A percentile compares a stretch with the other conserved stretches of the same genome.
Evolutionary conservation across 2,329 filamentous ascomycete genomes (phyloP).

Genomic region (Exophiala bonariae): DNA sequence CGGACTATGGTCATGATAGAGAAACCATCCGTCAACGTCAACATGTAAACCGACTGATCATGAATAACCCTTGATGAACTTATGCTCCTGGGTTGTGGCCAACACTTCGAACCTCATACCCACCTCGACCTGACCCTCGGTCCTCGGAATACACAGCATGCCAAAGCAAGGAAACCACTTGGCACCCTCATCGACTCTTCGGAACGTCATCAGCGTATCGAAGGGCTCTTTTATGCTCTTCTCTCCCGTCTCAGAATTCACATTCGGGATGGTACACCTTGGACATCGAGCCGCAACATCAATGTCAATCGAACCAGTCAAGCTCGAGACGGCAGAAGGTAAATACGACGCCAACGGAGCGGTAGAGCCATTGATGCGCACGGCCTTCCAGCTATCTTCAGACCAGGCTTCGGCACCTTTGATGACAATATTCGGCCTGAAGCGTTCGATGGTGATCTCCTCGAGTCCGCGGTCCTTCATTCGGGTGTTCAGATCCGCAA

Average conservation of each 20-base stretch:
- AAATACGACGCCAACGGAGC: constrained; percentile 16
- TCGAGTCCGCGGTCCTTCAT: constrained; percentile 44
- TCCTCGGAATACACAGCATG: constrained; percentile 62
- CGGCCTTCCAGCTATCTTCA: constrained; percentile 64
- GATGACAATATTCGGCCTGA: constrained; percentile 65
- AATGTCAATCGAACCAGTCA: constrained; percentile 39
- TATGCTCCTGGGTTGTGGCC: constrained; percentile 56
- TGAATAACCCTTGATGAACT: constrained; percentile 48
- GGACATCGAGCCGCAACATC: constrained; percentile 62
- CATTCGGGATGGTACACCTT: constrained; percentile 64
- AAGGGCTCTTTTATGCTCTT: constrained; percentile 62
- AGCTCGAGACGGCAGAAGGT: constrained; percentile 9
- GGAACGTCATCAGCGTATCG: constrained; percentile 62
- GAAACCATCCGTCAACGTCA: no score
- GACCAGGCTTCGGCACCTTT: constrained; percentile 57
- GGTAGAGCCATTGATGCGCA: constrained; percentile 45
- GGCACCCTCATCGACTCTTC: constrained; percentile 59
- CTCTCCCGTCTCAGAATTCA: constrained; percentile 61
- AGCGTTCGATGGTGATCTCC: constrained; percentile 59
- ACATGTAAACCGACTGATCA: no score
- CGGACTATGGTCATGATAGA: no score
- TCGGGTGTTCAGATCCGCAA: constrained; percentile 59
- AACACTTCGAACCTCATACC: constrained; percentile 61
- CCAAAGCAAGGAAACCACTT: constrained; percentile 68
- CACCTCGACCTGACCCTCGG: constrained; percentile 55